Percentiles rank a stretch among this genome's conserved stretches.
These are phyloP conservation scores for Solanum etuberosum DNA, from an alignment of 257 asterid species.

Conservation along the genomic window DNA sequence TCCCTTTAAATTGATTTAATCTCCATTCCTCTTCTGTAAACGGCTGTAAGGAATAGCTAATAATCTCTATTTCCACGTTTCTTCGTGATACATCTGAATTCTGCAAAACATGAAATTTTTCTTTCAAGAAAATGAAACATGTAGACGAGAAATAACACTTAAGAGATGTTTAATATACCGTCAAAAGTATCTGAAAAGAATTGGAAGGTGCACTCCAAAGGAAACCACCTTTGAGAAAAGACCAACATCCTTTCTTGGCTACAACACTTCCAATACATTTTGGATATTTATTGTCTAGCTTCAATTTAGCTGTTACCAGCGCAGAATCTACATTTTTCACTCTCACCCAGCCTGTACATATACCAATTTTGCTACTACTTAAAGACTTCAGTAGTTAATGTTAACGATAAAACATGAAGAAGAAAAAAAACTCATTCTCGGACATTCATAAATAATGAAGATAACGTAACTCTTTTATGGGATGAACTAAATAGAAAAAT, in stretches of 20 bases:
- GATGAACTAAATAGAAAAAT: no score
- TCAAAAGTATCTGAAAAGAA: constrained; percentile 3
- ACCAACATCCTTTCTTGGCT: background rate
- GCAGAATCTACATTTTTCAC: background rate
- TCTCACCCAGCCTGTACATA: background rate
- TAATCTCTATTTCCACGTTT: background rate
- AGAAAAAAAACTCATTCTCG: no score
- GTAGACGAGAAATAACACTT: no score
- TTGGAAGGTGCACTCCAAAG: background rate
- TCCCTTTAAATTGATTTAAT: background rate
- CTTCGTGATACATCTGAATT: background rate
- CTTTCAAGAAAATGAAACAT: background rate
- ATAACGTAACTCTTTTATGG: no score
- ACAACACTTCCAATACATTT: background rate
- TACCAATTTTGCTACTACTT: background rate
- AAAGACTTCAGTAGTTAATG: no score
- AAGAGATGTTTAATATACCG: constrained; percentile 5
- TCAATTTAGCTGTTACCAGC: no score
- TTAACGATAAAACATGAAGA: no score
- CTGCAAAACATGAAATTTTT: background rate
- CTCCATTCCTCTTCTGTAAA: constrained; percentile 3
- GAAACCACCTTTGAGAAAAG: background rate
- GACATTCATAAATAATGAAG: no score
- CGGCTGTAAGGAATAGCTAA: background rate
- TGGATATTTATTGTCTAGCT: background rate